Evolutionary conservation across 2,329 filamentous ascomycete species (phyloP).

Genomic region (Trichophyton rubrum): DNA sequence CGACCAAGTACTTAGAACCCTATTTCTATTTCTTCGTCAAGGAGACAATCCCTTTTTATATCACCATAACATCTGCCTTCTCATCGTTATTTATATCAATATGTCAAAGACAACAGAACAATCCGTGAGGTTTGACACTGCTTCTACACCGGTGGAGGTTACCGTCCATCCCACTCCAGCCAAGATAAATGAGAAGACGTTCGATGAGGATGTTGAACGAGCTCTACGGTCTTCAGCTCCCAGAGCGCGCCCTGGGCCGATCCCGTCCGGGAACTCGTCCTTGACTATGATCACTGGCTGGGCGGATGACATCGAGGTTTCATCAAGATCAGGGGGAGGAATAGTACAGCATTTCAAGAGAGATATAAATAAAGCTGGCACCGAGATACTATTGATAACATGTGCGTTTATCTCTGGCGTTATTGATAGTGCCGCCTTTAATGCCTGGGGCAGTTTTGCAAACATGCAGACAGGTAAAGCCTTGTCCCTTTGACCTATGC

Average conservation of each 20-base stretch:
- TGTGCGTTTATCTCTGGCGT: slow-evolving; percentile 14
- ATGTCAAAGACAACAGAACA: neutral
- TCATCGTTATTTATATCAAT: neutral
- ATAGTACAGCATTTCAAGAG: slow-evolving; percentile 9
- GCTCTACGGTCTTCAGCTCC: neutral
- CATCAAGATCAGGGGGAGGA: neutral
- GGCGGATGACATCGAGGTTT: neutral
- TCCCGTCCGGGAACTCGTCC: slow-evolving; percentile 11
- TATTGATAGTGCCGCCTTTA: slow-evolving; percentile 14
- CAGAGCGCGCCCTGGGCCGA: neutral
- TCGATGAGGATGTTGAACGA: slow-evolving; percentile 4
- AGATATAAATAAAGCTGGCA: slow-evolving; percentile 9
- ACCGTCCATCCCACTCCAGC: neutral
- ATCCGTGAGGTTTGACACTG: slow-evolving; percentile 6
- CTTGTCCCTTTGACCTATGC: neutral
- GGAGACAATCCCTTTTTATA: neutral
- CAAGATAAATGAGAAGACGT: neutral
- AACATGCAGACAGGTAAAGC: slow-evolving; percentile 14
- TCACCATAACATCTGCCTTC: neutral
- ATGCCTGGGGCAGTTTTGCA: slow-evolving; percentile 15
- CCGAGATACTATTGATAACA: slow-evolving; percentile 10
- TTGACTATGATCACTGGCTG: slow-evolving; percentile 11
- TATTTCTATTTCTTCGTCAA: neutral
- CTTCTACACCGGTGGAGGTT: neutral
- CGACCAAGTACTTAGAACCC: neutral